Evolutionary conservation across 495 filamentous ascomycete genomes (phyloP).

Genomic region (Penicillium pancosmium): DNA sequence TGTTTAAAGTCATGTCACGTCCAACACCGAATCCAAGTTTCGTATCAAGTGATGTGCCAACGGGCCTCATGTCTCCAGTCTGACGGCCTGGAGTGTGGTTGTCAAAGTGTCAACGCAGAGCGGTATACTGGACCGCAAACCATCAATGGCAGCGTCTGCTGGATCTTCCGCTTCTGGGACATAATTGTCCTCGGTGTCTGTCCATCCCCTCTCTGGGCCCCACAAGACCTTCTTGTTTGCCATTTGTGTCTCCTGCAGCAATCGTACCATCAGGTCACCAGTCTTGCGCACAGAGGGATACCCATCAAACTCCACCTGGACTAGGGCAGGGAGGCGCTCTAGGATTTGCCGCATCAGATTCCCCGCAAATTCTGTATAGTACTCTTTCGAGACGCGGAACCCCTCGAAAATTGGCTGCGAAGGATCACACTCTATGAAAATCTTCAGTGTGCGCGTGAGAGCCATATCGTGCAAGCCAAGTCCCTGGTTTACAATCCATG

Average conservation of each 20-base stretch:
- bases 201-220: conserved; percentile 73
- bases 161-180: conserved; percentile 9
- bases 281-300: conserved; percentile 69
- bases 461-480: conserved; percentile 68
- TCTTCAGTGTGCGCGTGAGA: conserved; percentile 62
- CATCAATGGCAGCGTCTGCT: conserved; percentile 23
- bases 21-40: neutral
- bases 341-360: conserved; percentile 62
- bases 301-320: conserved; percentile 73
- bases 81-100: conserved; percentile 19
- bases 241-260: conserved; percentile 57
- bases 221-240: conserved; percentile 61
- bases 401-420: conserved; percentile 72
- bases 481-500: conserved; percentile 68
- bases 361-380: conserved; percentile 73
- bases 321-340: conserved; percentile 58
- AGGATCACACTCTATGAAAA: conserved; percentile 82
- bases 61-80: conserved; percentile 16
- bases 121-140: conserved; percentile 13
- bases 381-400: conserved; percentile 67
- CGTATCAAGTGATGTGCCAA: neutral
- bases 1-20: conserved; percentile 18
- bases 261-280: conserved; percentile 68
- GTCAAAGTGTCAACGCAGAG: conserved; percentile 20
- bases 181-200: conserved; percentile 37